Base-by-base conservation (phyloP, 345 rosid genomes). In the Luvunga scandens region DNA sequence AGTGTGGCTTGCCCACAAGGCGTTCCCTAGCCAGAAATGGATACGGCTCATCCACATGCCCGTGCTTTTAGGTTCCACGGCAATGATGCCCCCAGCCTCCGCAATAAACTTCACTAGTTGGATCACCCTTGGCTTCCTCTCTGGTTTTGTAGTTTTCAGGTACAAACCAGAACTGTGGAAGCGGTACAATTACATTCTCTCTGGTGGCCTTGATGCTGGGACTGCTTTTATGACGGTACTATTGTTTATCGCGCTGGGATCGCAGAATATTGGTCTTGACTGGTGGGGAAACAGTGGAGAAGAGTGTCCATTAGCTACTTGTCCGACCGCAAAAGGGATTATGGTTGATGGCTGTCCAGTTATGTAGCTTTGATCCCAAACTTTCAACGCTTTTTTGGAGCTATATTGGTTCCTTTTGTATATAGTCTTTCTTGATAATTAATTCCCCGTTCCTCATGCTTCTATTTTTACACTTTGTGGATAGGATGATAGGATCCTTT, bases 261-360 rank as follows among this genome's bases (percentile, higher is more conserved):
- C 88, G n/a, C 72, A 72, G 59, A 70, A 85, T 9, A 76, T 94
- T 30, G 42, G 56, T 2, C 5, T 94, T 16, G n/a, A 65, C 22
- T 94, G 97, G 97, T 92, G 97, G 97, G 98, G 96, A 50, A 89
- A 83, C 73, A 77, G 75, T 8, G 79, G 81, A 4, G 95, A 92
- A 53, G 85, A 83, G 4, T 92, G 98, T 60, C 89, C 86, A 9
- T 69, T 92, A 63, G 92, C 97, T 24, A 24, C 84, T 73, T 94
- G 98, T 79, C 92, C 97, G 1, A 91, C 96, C 2, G 93, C 96
- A 6, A 83, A 83, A 80, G 97, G 92, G 2, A 79, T 91, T 4
- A 19, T 48, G 0, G 56, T 75, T 48, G 83, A 84, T 39, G 96
- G 93, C 22, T 94, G 97, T 79, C 97, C 94, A 4, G 86, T 87